Percentiles rank a stretch among this genome's conserved stretches.
phyloP scores from a whole-genome alignment of 768 basidiomycete species.

The Auriscalpium vulgare region DNA sequence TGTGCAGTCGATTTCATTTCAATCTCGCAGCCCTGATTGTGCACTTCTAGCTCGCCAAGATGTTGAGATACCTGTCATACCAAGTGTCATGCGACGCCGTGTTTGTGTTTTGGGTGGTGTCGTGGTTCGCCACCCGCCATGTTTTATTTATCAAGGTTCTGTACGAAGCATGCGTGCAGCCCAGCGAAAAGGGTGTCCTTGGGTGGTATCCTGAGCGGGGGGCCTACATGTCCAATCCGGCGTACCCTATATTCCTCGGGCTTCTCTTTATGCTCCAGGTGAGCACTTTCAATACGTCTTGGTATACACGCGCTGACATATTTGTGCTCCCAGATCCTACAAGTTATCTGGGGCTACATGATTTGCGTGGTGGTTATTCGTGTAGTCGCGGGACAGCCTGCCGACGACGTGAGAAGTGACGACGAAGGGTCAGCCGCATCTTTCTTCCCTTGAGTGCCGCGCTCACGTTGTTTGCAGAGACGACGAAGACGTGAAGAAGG shows the following conservation, averaged over 20 bases:
- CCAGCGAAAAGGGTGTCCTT: slow-evolving; percentile 39
- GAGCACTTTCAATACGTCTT: slow-evolving; percentile 8
- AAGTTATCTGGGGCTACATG: slow-evolving; percentile 80
- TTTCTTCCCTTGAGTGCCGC: neutral
- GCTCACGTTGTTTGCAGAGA: neutral
- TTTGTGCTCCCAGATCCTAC: slow-evolving; percentile 44
- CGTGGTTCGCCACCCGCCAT: slow-evolving; percentile 90
- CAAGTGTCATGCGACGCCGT: slow-evolving; percentile 57
- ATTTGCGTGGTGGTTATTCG: slow-evolving; percentile 79
- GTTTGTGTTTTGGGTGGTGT: slow-evolving; percentile 78
- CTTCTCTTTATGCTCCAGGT: slow-evolving; percentile 62
- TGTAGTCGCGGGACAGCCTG: slow-evolving; percentile 67
- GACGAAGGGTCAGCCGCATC: slow-evolving; percentile 52
- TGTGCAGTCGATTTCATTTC: slow-evolving; percentile 33
- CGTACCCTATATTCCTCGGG: slow-evolving; percentile 40
- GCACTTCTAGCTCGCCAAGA: slow-evolving; percentile 71
- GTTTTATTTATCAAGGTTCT: slow-evolving; percentile 72
- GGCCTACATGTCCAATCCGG: slow-evolving; percentile 41
- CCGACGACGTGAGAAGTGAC: slow-evolving; percentile 82
- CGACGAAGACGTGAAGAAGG: neutral
- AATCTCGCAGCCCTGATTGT: neutral
- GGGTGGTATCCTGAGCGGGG: slow-evolving; percentile 54
- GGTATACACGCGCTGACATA: slow-evolving; percentile 4
- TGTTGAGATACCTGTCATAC: slow-evolving; percentile 78
- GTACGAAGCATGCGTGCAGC: slow-evolving; percentile 47